Evolutionary conservation across 345 rosid genomes (phyloP).

Genomic region (Boechera divaricarpa): DNA sequence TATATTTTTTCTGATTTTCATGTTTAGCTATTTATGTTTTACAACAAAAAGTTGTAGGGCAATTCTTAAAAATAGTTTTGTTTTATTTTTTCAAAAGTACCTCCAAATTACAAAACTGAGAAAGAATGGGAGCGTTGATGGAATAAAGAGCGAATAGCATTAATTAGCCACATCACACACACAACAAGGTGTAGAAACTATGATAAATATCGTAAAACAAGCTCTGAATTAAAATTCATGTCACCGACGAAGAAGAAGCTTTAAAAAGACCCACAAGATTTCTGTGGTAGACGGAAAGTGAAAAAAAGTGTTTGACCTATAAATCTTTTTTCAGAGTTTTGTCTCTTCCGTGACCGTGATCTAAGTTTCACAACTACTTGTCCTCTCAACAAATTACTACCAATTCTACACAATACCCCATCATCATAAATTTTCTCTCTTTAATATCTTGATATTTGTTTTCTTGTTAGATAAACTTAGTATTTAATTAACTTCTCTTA

Average conservation of each 20-base stretch:
- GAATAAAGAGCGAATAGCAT: not conserved
- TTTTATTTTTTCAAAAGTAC: too few species aligned
- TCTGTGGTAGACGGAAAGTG: constrained; percentile 43
- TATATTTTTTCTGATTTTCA: too few species aligned
- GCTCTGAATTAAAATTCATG: constrained; percentile 7
- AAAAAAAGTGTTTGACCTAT: constrained; percentile 40
- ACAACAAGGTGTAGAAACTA: constrained; percentile 10
- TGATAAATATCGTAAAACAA: constrained; percentile 6
- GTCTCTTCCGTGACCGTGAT: constrained; percentile 47
- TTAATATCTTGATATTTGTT: not conserved
- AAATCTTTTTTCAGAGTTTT: constrained; percentile 3
- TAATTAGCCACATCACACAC: constrained; percentile 25
- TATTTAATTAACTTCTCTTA: not conserved
- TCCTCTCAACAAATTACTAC: constrained; percentile 31
- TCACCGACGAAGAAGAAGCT: constrained; percentile 45
- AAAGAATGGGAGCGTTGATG: not conserved
- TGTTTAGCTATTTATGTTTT: too few species aligned
- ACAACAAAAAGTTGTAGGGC: too few species aligned
- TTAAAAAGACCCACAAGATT: constrained; percentile 42
- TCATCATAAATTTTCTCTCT: not conserved
- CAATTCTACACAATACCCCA: constrained; percentile 19
- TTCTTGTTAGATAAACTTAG: not conserved
- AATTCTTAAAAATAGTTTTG: too few species aligned
- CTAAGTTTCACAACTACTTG: constrained; percentile 34
- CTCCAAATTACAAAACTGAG: too few species aligned